These are phyloP conservation scores for Boletus smithii DNA, from an alignment of 1,284 basidiomycete genomes.

Conservation along the genomic window DNA sequence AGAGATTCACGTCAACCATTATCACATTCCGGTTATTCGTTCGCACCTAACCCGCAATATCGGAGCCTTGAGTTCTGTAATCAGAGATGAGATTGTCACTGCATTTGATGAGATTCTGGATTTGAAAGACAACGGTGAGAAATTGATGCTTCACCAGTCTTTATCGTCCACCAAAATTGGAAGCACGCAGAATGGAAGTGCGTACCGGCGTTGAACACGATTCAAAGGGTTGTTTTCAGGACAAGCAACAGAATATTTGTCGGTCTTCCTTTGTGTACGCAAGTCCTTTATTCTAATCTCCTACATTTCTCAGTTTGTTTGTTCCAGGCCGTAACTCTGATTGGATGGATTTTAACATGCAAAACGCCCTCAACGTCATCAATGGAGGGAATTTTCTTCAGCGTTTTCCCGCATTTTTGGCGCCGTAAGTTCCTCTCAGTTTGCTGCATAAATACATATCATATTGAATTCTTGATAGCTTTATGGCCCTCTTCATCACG, in stretches of 20 bases:
- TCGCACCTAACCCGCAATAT: conserved; percentile 34
- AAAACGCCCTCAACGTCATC: conserved; percentile 34
- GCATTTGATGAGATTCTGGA: conserved; percentile 29
- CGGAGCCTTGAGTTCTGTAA: conserved; percentile 21
- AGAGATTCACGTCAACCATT: conserved; percentile 23
- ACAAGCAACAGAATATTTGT: conserved; percentile 40
- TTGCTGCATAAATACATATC: background rate
- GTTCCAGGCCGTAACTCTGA: conserved; percentile 39
- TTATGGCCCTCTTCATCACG: conserved; percentile 18
- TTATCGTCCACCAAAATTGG: background rate
- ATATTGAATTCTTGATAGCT: background rate
- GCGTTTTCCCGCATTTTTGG: conserved; percentile 38
- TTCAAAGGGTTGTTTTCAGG: conserved; percentile 32
- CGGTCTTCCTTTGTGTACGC: conserved; percentile 39
- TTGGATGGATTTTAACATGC: conserved; percentile 36
- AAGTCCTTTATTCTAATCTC: no score
- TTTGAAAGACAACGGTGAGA: conserved; percentile 18
- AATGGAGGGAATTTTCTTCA: conserved; percentile 29
- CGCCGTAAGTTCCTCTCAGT: conserved; percentile 30
- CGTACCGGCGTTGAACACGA: conserved; percentile 17
- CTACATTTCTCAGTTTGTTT: background rate
- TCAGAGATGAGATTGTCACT: conserved; percentile 34
- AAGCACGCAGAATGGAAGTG: conserved; percentile 31
- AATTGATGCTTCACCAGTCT: background rate
- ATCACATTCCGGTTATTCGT: conserved; percentile 27